Base-by-base conservation (phyloP, 1,284 basidiomycete genomes). In the Porogramme epimiltina region DNA sequence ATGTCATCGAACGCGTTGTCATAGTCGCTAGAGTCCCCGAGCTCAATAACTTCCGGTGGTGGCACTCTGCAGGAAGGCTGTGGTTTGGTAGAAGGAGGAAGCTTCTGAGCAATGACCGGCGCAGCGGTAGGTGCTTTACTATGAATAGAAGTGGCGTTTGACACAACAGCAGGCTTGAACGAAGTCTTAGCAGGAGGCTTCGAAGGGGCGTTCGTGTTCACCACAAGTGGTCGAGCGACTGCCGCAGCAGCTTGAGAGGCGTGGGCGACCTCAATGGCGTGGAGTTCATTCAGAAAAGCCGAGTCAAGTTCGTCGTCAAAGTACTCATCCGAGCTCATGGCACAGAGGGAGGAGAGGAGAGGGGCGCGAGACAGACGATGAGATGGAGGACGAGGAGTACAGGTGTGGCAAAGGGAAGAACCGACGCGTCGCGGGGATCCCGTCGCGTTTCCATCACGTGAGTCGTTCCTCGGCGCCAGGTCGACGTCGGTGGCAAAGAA, bases 301-400 rank as follows among this genome's bases (percentile, higher is more conserved):
- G 75, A 73, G 66, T 83, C 74, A 33, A 88, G 66, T 10, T 37
- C 34, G 57, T 82, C 83, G 58, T 82, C 83, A 63, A 87, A 89
- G 59, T 80, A 85, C 28, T 73, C 80, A 65, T 85, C 84, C 33
- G 85, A 87, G 71, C 80, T 83, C 87, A 87, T 90, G 47, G 34
- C 19, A 25, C 20, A 37, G 13, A 16, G 19, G 22, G 16, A 20
- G 16, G 34, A 19, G 25, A 16, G 34, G 15, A 42, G 24, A 4
- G 18, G 22, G 31, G 4, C 16, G 18, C 18, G 37, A 28, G 38
- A 31, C 23, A 28, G 24, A 36, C 19, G 31, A 40, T 24, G 44
- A 8, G 19, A 13, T 22, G 20, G 24, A 6, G 34, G n/a, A 26
- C 15, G 44, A 39, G 26, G 45, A n/a, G 19, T 16, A 23, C 40